Evolutionary conservation across 192 early-diverging fungal species (phyloP), one percentile per base, ranked within the genome.

Genomic region (Phlyctochytrium arcticum): DNA sequence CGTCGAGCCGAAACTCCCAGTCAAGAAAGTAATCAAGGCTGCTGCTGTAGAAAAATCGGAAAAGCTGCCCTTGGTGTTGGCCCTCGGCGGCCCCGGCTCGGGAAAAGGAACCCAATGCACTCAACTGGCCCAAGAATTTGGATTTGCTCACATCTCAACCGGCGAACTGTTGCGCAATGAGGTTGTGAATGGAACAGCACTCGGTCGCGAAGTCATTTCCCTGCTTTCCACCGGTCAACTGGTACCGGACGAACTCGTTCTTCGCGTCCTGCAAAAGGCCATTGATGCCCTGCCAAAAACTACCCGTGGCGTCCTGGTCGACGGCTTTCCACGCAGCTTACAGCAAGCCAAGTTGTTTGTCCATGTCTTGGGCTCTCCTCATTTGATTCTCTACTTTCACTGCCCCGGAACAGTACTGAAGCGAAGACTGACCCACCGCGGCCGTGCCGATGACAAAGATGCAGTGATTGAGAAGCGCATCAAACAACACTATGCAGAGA

Each of bases 151-250:
- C 53, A 75, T 98, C 48, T 95, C 92, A 78, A 94, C 94, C 33
- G 96, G 96, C 36, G 96, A 97, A 70, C 77, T 98, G 19, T 78
- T 98, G 29, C 87, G 96, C 36, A 89, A 77, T 21, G 94, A 98
- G 68, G 75, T 79, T 82, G 89, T 74, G 72, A 84, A 60, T 82
- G 92, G 58, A 53, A 70, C 44, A 80, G 81, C 31, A 57, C 87
- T 90, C 69, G 94, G 94, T 32, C 85, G 86, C 53, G 62, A 93
- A 57, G 95, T 95, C 68, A 79, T 82, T 32, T 78, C 75, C 27
- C 90, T 86, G 58, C 91, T 96, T 59, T 81, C 81, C 21, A 86
- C 89, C 48, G 94, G 94, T 24, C 57, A 86, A 56, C 92, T 95
- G 71, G 94, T 97, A 12, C 92, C 92, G 12, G 57, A 48, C 47